Base-by-base conservation (phyloP, 2,329 filamentous ascomycete species). In the Venturia pyrina region DNA sequence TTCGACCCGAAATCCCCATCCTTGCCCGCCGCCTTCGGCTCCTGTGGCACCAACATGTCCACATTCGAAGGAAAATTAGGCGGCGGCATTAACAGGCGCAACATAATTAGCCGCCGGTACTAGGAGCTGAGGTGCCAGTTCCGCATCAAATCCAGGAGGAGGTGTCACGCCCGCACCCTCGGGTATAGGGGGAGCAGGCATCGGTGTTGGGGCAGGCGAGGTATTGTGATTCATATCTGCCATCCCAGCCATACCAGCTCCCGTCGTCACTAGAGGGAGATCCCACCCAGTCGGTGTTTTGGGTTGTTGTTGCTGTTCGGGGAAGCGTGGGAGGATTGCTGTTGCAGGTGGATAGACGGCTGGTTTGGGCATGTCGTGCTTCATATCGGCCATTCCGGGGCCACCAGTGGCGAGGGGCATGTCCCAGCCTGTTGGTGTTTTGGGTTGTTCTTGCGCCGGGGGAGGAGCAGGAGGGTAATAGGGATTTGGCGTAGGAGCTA, bases 131-230 rank as follows among this genome's bases (percentile, higher is more conserved):
- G 50, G 50, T 8, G 34, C 17, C 17, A 11, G 28, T 7, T 57
- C 50, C 6, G 10, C 24, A 6, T 19, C 19, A 15, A 21, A 7
- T 28, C 6, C 44, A 48, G 15, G 37, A 40, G 37, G 28, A 28
- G 28, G 28, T 28, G 28, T 4, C 28, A 28, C 28, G 28, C 28
- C 28, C 28, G 28, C 28, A 28, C 28, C 28, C 28, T 28, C 2
- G 28, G 28, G 28, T 4, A 28, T 13, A 40, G 83, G 96, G 88
- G 70, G 88, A 86, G 78, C 96, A 97, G 65, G 95, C 76, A 67
- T 96, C 78, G 15, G 87, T 89, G 44, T 91, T 72, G 73, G 92
- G 88, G 19, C 91, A 91, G 0, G 89, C 87, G n/a, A 3, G 6
- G 17, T 5, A 10, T 21, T n/a, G n/a, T 48, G 46, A 48, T 48